A percentile compares a stretch with the other conserved stretches of the same genome.
These are phyloP conservation scores for Leccinum aurantiacum DNA, from an alignment of 768 basidiomycete species.

Conservation along the genomic window DNA sequence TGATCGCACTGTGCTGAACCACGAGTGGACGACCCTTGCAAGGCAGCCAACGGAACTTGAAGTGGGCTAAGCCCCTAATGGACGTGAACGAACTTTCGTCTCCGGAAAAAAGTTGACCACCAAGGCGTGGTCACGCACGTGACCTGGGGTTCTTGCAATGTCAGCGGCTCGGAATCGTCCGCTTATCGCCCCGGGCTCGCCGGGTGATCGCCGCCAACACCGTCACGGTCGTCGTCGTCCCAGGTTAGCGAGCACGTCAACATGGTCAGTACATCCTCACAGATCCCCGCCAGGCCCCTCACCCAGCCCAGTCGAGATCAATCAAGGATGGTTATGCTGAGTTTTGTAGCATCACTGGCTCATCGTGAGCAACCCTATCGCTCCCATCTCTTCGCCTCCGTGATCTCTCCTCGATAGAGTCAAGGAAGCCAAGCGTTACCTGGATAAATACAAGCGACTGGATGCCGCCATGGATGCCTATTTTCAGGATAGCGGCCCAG, in stretches of 20 bases:
- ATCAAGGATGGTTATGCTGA: slow-evolving; percentile 50
- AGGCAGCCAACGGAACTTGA: slow-evolving; percentile 15
- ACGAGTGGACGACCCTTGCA: slow-evolving; percentile 15
- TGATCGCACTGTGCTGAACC: slow-evolving; percentile 10
- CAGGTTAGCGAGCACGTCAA: slow-evolving; percentile 7
- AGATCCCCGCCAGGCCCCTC: background rate
- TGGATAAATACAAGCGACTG: slow-evolving; percentile 67
- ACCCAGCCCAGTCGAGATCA: slow-evolving; percentile 25
- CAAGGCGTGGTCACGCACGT: slow-evolving; percentile 10
- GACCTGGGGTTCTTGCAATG: slow-evolving; percentile 12
- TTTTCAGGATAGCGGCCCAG: slow-evolving; percentile 46
- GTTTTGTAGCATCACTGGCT: slow-evolving; percentile 67
- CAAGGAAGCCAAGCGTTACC: slow-evolving; percentile 63
- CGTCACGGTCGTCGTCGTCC: background rate
- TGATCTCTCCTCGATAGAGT: slow-evolving; percentile 25
- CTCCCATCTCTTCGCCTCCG: background rate
- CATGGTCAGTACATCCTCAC: slow-evolving; percentile 24
- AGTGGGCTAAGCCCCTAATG: slow-evolving; percentile 8
- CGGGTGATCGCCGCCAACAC: background rate
- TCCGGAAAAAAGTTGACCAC: background rate
- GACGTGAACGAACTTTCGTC: background rate
- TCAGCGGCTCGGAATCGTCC: slow-evolving; percentile 24
- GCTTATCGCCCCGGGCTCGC: slow-evolving; percentile 16
- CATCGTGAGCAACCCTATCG: slow-evolving; percentile 53
- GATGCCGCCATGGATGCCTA: slow-evolving; percentile 76